Percentiles rank a stretch among this genome's conserved stretches.
Evolutionary conservation across 441 rosid genomes (phyloP).

Genomic region (Brassica hybrid): DNA sequence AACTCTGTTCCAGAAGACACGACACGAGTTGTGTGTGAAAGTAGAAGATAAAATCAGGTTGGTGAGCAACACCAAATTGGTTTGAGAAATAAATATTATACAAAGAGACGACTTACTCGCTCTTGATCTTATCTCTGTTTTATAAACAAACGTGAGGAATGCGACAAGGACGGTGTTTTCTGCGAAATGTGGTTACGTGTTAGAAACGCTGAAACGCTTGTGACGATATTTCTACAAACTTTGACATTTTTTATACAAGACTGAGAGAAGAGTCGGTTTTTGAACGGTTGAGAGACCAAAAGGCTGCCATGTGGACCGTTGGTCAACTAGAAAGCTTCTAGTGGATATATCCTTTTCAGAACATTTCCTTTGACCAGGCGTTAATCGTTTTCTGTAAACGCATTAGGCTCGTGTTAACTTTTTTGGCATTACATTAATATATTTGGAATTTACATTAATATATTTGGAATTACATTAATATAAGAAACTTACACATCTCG

Average conservation of each 20-base stretch:
- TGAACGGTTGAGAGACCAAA: constrained; percentile 28
- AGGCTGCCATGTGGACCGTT: constrained; percentile 41
- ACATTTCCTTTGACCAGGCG: constrained; percentile 17
- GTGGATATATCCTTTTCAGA: constrained; percentile 29
- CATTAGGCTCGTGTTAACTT: constrained; percentile 28
- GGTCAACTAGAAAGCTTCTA: constrained; percentile 38
- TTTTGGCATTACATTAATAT: not conserved
- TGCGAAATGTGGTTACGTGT: constrained; percentile 42
- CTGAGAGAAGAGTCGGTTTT: not conserved
- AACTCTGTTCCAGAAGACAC: constrained; percentile 12
- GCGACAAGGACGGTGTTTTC: constrained; percentile 5
- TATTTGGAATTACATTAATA: not conserved
- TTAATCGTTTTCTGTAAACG: constrained; percentile 10
- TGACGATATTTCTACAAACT: constrained; percentile 16
- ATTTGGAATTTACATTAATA: not conserved
- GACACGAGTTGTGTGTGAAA: constrained; percentile 31
- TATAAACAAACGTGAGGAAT: constrained; percentile 33
- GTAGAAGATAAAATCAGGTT: constrained; percentile 23
- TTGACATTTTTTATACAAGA: constrained; percentile 23
- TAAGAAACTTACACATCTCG: not conserved
- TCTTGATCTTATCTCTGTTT: constrained; percentile 8
- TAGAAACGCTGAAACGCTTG: constrained; percentile 31
- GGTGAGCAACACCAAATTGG: constrained; percentile 31
- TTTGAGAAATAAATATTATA: constrained; percentile 5
- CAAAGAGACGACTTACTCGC: constrained; percentile 31